phyloP scores from a whole-genome alignment of 2,329 filamentous ascomycete species.

The Pseudofabraea citricarpa region DNA sequence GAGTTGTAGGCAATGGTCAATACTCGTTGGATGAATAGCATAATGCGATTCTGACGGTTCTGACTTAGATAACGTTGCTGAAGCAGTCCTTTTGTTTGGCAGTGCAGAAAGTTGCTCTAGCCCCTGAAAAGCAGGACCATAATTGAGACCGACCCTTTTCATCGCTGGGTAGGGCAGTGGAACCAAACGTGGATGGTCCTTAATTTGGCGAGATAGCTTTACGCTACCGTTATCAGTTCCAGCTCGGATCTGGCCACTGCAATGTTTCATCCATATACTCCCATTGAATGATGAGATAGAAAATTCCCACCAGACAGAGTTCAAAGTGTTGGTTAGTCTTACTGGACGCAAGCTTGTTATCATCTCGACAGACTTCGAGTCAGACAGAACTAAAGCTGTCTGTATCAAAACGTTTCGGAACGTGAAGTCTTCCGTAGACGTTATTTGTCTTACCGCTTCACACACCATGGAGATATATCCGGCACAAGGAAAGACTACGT shows the following conservation, averaged over 20 bases:
- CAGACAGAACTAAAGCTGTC: neutral
- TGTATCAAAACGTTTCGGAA: neutral
- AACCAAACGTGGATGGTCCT: constrained; percentile 1
- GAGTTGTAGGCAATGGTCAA: constrained; percentile 8
- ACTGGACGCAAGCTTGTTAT: neutral
- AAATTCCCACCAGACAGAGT: constrained; percentile 8
- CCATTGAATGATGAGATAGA: constrained; percentile 5
- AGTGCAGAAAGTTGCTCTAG: constrained; percentile 8
- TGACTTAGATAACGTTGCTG: constrained; percentile 1
- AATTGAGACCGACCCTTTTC: constrained; percentile 18
- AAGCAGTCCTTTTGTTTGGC: constrained; percentile 2
- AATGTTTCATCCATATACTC: constrained; percentile 8
- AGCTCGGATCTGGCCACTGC: constrained; percentile 3
- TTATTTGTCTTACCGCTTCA: constrained; percentile 1
- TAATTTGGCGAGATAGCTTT: neutral
- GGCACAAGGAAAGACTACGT: neutral
- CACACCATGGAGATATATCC: constrained; percentile 1
- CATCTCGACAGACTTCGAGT: constrained; percentile 1
- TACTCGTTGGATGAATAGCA: constrained; percentile 7
- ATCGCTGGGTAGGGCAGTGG: constrained; percentile 14
- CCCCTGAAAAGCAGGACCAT: constrained; percentile 20
- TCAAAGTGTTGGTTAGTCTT: neutral
- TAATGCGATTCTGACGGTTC: neutral
- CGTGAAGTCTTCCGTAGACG: neutral
- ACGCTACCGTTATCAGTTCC: neutral